phyloP scores from a whole-genome alignment of 768 basidiomycete species.

The Tricholoma hemisulphureum region DNA sequence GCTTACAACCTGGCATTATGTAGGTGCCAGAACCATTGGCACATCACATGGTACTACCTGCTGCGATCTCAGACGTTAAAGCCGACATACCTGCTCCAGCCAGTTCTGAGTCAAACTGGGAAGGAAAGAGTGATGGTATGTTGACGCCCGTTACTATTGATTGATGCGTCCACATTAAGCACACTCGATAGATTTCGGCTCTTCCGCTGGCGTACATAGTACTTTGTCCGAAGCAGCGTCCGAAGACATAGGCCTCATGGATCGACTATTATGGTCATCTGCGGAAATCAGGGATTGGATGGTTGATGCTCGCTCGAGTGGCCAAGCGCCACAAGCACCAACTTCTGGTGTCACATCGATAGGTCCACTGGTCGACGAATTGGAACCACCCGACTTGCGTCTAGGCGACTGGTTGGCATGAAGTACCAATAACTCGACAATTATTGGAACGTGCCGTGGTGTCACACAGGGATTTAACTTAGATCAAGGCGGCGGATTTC shows the following conservation, averaged over 20 bases:
- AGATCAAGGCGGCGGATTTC: conserved; percentile 15
- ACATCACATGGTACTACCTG: conserved; percentile 23
- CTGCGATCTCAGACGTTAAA: conserved; percentile 24
- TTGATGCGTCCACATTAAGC: neutral
- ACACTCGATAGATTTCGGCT: conserved; percentile 28
- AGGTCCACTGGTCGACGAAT: neutral
- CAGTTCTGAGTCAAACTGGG: conserved; percentile 45
- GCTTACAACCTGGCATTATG: conserved; percentile 18
- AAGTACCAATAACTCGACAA: neutral
- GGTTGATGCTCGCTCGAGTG: conserved; percentile 2
- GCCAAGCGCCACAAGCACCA: conserved; percentile 1
- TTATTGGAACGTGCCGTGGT: neutral
- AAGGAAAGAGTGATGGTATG: conserved; percentile 40
- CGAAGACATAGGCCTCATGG: conserved; percentile 4
- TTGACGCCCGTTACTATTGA: neutral
- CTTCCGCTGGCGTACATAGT: conserved; percentile 33
- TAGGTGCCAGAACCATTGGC: conserved; percentile 45
- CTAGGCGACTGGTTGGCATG: conserved; percentile 28
- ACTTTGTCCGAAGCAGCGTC: conserved; percentile 7
- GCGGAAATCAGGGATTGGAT: conserved; percentile 8
- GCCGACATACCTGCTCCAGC: conserved; percentile 21
- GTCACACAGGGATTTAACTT: conserved; percentile 8
- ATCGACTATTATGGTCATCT: conserved; percentile 1
- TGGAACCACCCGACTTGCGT: neutral
- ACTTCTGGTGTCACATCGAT: neutral